Conservation (phyloP, 352 stramenopile species). For the Globisporangium heterothallicum region DNA sequence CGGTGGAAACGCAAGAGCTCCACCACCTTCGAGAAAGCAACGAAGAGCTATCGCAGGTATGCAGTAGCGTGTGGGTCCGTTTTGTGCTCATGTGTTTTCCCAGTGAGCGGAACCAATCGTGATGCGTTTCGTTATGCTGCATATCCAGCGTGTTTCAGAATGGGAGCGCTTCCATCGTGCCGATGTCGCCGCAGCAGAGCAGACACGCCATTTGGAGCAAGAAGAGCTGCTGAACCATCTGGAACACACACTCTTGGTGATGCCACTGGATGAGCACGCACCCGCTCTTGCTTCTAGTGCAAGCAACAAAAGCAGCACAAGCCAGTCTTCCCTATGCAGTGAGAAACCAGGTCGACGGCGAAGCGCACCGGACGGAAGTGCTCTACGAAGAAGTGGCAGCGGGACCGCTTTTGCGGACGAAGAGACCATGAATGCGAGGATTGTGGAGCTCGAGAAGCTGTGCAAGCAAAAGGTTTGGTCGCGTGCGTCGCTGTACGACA, state of each 20-base stretch:
- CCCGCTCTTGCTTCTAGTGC: not conserved
- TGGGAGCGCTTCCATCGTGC: constrained; percentile 56
- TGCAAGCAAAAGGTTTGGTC: constrained; percentile 69
- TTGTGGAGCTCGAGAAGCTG: constrained; percentile 65
- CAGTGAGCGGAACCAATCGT: no score
- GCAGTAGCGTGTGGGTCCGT: not conserved
- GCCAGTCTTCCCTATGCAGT: not conserved
- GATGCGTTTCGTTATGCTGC: no score
- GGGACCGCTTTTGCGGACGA: constrained; percentile 1
- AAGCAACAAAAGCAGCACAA: not conserved
- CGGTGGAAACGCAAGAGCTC: constrained; percentile 33
- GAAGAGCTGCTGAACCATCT: constrained; percentile 51
- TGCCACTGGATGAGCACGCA: constrained; percentile 27
- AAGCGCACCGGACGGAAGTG: constrained; percentile 11
- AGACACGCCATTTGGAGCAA: constrained; percentile 35
- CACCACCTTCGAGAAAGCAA: constrained; percentile 32
- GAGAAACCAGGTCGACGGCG: constrained; percentile 10
- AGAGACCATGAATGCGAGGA: constrained; percentile 22
- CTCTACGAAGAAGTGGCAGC: constrained; percentile 4
- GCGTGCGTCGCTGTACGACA: not conserved
- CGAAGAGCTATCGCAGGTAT: constrained; percentile 38
- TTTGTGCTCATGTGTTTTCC: no score
- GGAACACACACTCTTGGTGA: constrained; percentile 28
- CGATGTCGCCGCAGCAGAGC: constrained; percentile 29
- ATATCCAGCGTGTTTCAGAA: constrained; percentile 46